These are phyloP conservation scores for Phialocephala subalpina DNA, from an alignment of 2,329 filamentous ascomycete genomes.

Conservation along the genomic window DNA sequence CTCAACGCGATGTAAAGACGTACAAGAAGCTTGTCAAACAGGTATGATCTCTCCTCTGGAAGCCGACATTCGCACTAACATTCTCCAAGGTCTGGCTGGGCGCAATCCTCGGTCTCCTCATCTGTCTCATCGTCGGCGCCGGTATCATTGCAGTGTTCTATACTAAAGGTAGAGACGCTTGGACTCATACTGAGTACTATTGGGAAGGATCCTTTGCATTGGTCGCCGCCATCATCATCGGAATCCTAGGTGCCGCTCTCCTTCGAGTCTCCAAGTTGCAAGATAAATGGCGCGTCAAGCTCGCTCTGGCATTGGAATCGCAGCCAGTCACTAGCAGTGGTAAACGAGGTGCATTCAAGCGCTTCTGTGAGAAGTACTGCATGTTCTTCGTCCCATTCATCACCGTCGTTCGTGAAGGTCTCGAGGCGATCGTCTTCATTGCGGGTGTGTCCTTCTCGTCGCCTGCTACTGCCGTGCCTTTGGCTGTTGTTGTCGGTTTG, in stretches of 20 bases:
- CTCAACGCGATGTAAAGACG: conserved; percentile 64
- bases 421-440: conserved; percentile 87
- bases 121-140: conserved; percentile 65
- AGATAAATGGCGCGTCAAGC: conserved; percentile 87
- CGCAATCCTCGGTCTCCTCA: conserved; percentile 57
- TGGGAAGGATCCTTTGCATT: conserved; percentile 85
- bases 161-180: conserved; percentile 70
- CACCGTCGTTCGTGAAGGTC: conserved; percentile 85
- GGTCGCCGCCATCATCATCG: conserved; percentile 81
- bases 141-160: conserved; percentile 73
- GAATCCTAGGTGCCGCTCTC: conserved; percentile 80
- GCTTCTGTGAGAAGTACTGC: conserved; percentile 77
- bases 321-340: conserved; percentile 50
- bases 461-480: conserved; percentile 78
- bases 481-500: conserved; percentile 78
- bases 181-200: conserved; percentile 73
- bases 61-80: no score
- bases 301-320: conserved; percentile 72
- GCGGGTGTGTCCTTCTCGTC: conserved; percentile 82
- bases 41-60: conserved; percentile 47
- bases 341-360: conserved; percentile 60
- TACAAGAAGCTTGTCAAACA: conserved; percentile 73
- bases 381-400: conserved; percentile 90
- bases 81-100: conserved; percentile 64
- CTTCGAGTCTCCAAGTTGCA: conserved; percentile 85